Evolutionary conservation across 169 alveolate species (phyloP), one percentile per base, ranked within the genome.

Genomic region (Eimeria praecox): DNA sequence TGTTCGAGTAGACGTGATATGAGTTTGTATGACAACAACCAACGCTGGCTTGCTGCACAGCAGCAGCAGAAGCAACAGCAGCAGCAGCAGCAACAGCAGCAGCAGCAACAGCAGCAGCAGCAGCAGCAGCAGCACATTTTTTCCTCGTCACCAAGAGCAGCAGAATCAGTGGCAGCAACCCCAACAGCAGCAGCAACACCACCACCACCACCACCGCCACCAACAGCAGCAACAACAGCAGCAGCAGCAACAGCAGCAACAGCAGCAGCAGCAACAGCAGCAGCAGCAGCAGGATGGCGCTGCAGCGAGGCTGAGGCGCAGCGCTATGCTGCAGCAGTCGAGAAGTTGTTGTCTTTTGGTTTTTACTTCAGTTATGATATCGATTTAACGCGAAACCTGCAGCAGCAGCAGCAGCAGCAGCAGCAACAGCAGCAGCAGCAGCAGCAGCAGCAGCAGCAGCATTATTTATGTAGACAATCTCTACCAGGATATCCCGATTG

Each of bases 301-400:
- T 16, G n/a, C 9, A 4, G 49, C 9, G 44, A 18, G 49, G 33
- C 52, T 24, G 95, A 71, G 38, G 95, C n/a, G n/a, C 62, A 90
- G 44, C 75, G 77, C 1, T 73, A 73, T 38, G 90, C 95, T 5
- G 27, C 62, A 14, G 89, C 90, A 35, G 27, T 85, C 5, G 96
- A 83, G 66, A 83, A 86, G 66, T 71, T 87, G 71, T 69, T 94
- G 71, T 52, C 90, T 44, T 27, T 85, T 44, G 91, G 96, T n/a
- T 94, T 59, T 52, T 83, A 94, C 89, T 94, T 56, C 66, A 69
- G 91, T 44, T 64, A 64, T 40, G 95, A 95, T 89, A 12, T 73
- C 40, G 96, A 95, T 3, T 73, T 95, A 33, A 95, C 96, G 35
- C 95, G 92, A 87, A 59, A 71, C 2, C 95, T 87, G 42, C 96